These are phyloP conservation scores for Zasmidium angulare DNA, from an alignment of 2,329 filamentous ascomycete species.

Conservation along the genomic window DNA sequence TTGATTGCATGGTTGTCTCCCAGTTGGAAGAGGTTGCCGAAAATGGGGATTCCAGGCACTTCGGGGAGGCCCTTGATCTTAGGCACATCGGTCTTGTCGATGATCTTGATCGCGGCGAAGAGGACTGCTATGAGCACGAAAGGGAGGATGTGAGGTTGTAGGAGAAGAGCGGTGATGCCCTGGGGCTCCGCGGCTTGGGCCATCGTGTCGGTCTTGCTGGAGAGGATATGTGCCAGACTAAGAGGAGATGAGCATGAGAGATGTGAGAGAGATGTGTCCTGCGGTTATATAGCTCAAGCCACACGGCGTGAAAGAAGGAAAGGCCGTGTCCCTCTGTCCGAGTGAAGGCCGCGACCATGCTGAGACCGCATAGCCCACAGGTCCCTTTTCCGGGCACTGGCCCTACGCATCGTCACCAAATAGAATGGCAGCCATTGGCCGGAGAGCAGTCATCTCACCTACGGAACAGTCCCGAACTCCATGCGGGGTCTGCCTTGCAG, in stretches of 20 bases:
- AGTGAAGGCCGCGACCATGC: not conserved
- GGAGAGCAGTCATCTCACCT: not conserved
- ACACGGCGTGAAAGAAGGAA: not conserved
- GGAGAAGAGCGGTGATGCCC: constrained; percentile 31
- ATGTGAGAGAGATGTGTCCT: not conserved
- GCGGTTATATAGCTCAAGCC: not conserved
- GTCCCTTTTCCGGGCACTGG: not conserved
- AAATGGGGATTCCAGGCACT: constrained; percentile 48
- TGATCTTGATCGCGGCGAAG: constrained; percentile 41
- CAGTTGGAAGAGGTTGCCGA: constrained; percentile 48
- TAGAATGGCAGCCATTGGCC: not conserved
- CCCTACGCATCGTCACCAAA: not conserved
- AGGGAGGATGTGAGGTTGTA: constrained; percentile 41
- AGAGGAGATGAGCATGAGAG: not conserved
- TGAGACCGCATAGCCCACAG: not conserved
- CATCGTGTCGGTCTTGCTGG: constrained; percentile 19
- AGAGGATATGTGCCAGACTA: not conserved
- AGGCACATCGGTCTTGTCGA: constrained; percentile 49
- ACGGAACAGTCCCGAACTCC: not conserved
- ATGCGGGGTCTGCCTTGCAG: constrained; percentile 1
- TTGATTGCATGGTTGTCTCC: constrained; percentile 49
- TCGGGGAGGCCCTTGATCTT: constrained; percentile 51
- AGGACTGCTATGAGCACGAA: constrained; percentile 42
- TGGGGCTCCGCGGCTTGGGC: constrained; percentile 26
- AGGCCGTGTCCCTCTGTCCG: not conserved